phyloP scores from a whole-genome alignment of 2,329 filamentous ascomycete species.

The Penicillium palitans region DNA sequence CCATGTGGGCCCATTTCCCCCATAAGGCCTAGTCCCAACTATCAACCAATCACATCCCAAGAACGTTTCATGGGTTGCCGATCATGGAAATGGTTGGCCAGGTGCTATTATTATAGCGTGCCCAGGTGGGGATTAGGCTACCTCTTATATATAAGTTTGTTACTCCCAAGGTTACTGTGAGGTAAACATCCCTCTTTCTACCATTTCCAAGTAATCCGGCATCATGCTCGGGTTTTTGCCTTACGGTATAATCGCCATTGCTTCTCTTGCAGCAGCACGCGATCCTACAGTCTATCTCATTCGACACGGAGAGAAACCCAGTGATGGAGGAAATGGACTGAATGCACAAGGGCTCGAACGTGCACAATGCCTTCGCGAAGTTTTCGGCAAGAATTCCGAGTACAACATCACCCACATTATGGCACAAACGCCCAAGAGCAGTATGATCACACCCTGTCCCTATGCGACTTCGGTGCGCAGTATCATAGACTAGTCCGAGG shows the following conservation, averaged over 20 bases:
- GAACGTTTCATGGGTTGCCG: background rate
- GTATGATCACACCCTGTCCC: slow-evolving; percentile 23
- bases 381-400: slow-evolving; percentile 54
- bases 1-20: background rate
- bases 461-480: background rate
- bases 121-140: too few species aligned
- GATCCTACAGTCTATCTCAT: slow-evolving; percentile 61
- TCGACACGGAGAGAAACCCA: slow-evolving; percentile 64
- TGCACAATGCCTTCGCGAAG: slow-evolving; percentile 58
- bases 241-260: slow-evolving; percentile 10
- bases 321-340: slow-evolving; percentile 51
- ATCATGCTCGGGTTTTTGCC: background rate
- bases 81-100: slow-evolving; percentile 1
- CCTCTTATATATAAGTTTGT: background rate
- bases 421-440: slow-evolving; percentile 54
- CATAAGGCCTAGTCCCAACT: background rate
- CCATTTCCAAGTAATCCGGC: too few species aligned
- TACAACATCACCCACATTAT: slow-evolving; percentile 62
- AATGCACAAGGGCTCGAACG: slow-evolving; percentile 55
- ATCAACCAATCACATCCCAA: background rate
- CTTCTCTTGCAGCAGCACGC: slow-evolving; percentile 19
- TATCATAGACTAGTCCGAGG: background rate
- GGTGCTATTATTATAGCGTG: background rate
- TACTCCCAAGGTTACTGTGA: background rate
- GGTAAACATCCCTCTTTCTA: background rate